Base-by-base conservation (phyloP, 2,329 filamentous ascomycete species). In the Fusarium solani-melongenae region DNA sequence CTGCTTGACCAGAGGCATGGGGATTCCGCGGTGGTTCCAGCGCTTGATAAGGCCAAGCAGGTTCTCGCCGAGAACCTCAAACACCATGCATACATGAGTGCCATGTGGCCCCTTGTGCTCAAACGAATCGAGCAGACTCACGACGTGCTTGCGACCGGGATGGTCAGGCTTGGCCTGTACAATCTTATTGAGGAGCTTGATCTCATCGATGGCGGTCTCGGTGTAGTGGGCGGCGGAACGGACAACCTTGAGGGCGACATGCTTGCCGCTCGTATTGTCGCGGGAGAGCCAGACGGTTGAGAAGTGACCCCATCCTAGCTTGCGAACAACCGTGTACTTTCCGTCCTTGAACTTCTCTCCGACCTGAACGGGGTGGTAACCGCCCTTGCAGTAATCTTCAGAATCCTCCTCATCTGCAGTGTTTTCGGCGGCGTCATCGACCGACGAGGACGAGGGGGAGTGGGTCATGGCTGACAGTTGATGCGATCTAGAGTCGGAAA, bases 311-410 rank as follows among this genome's bases (percentile, higher is more conserved):
- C 96, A 98, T 77, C 96, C 96, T 62, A 98, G 89, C 87, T 98
- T 98, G 85, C 95, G 93, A 83, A 98, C 93, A 67, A 98, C 92
- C 17, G 95, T 96, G 85, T 99, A 99, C 85, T 94, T 96, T 77
- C 94, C 95, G 82, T 98, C 94, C 83, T 98, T 98, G 89, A 98
- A 98, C 80, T 95, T 93, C 85, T 99, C 96, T 78, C 96, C 96
- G 69, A 98, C 93, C 78, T 91, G 89, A 58, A 99, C 96, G 4
- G 96, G 96, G 81, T 99, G 96, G 84, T 98, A 99, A 70, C 96
- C 96, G 79, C 96, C 96, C 85, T 98, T 98, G 90, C 96, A 98
- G 87, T 99, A 99, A 84, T 99, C 96, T 84, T 98, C 96, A 56
- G 94, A 98, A 84, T 99, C 96, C 85, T 99, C 96, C 85, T 99